Conservation (phyloP, 371 early-diverging fungal genomes). For the Mortierella sp. region DNA sequence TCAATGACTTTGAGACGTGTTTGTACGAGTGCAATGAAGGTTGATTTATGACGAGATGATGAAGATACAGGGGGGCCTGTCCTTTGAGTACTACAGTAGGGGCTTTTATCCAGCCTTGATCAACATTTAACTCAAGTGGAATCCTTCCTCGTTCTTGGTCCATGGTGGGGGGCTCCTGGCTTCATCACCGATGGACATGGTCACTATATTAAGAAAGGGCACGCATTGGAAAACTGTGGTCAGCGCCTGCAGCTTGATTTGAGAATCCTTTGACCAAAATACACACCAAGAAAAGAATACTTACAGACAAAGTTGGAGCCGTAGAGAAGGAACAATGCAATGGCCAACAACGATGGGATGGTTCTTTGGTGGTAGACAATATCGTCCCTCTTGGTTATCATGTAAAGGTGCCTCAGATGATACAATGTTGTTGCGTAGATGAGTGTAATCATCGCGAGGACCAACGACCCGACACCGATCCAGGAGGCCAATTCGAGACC, state of each 20-base stretch:
- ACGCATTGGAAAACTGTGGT: no score
- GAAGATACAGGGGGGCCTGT: no score
- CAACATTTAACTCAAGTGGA: no score
- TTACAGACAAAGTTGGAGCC: slow-evolving; percentile 29
- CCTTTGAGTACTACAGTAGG: no score
- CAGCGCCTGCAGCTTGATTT: no score
- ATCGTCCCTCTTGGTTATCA: slow-evolving; percentile 43
- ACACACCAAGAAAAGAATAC: slow-evolving; percentile 11
- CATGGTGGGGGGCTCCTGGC: slow-evolving; percentile 22
- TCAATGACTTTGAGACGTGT: no score
- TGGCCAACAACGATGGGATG: slow-evolving; percentile 18
- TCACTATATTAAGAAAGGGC: slow-evolving; percentile 14
- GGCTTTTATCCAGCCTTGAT: no score
- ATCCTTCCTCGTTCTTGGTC: no score
- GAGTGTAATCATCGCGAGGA: slow-evolving; percentile 30
- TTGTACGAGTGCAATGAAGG: no score
- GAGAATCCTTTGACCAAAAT: neutral
- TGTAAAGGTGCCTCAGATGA: slow-evolving; percentile 35
- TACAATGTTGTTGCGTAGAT: slow-evolving; percentile 33
- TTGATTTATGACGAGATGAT: no score
- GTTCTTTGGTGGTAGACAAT: slow-evolving; percentile 14
- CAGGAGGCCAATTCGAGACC: slow-evolving; percentile 14
- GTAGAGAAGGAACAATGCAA: slow-evolving; percentile 22
- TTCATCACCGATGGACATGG: slow-evolving; percentile 16
- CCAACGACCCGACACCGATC: slow-evolving; percentile 26